Conservation (phyloP, 2,329 filamentous ascomycete genomes). For the Hypocrella siamensis region DNA sequence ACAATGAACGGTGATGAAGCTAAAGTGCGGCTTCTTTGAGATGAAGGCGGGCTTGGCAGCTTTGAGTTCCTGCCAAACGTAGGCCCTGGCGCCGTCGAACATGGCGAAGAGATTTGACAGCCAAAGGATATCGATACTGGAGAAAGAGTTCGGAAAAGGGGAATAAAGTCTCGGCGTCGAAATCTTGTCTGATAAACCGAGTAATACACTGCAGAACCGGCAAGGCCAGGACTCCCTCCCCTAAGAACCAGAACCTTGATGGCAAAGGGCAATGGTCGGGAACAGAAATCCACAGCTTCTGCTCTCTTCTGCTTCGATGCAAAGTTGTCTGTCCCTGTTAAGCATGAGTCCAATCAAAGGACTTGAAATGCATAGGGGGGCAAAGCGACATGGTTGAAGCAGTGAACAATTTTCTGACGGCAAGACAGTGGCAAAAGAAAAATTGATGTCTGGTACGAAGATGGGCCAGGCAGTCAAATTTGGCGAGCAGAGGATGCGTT, state of each 20-base stretch:
- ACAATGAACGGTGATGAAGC: conserved; percentile 74
- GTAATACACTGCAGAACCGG: neutral
- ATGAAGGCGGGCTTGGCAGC: conserved; percentile 40
- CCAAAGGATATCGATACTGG: too few species aligned
- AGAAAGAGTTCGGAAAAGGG: too few species aligned
- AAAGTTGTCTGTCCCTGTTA: conserved; percentile 4
- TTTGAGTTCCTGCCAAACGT: conserved; percentile 26
- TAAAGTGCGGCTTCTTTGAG: conserved; percentile 51
- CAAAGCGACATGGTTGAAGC: conserved; percentile 9
- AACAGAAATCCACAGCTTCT: neutral
- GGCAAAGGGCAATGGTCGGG: neutral
- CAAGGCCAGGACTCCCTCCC: too few species aligned
- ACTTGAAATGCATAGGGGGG: conserved; percentile 7
- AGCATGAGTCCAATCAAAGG: conserved; percentile 10
- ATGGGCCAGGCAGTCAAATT: too few species aligned
- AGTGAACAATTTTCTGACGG: neutral
- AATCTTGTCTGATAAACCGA: neutral
- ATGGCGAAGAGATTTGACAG: conserved; percentile 8
- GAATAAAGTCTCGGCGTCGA: too few species aligned
- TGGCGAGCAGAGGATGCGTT: too few species aligned
- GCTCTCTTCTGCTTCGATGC: neutral
- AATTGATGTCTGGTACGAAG: too few species aligned
- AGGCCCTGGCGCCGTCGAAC: conserved; percentile 17
- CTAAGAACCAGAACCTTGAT: too few species aligned
- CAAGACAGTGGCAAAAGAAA: too few species aligned